Conservation (phyloP, 257 asterid species). For the Solanum chiquidenum region DNA sequence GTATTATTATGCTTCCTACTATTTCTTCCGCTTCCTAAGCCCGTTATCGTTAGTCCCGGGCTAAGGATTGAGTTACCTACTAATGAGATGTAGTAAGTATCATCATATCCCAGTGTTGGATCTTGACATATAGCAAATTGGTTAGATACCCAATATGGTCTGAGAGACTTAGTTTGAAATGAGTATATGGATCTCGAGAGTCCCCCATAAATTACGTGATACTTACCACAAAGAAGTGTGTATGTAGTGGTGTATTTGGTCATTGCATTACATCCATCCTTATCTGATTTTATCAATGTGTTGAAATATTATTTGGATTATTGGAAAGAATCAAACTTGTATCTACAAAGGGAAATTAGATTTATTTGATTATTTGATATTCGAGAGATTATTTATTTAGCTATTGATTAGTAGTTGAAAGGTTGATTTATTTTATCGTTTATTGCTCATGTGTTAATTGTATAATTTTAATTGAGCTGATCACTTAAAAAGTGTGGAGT, state of each 20-base stretch:
- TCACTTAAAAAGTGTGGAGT: background rate
- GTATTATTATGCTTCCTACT: too few species aligned
- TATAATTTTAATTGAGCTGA: background rate
- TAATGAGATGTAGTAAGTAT: too few species aligned
- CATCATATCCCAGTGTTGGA: background rate
- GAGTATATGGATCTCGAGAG: background rate
- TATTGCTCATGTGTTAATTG: background rate
- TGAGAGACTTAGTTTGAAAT: too few species aligned
- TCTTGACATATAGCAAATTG: background rate
- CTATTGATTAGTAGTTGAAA: background rate
- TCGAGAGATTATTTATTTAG: too few species aligned
- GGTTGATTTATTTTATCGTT: background rate
- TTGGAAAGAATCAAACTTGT: background rate
- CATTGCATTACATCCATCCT: background rate
- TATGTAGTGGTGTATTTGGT: background rate
- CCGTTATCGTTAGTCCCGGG: background rate
- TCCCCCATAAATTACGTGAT: too few species aligned
- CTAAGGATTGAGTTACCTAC: too few species aligned
- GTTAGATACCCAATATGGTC: background rate
- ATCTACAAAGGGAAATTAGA: background rate
- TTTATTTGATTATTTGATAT: background rate
- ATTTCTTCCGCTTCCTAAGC: background rate
- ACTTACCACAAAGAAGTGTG: too few species aligned
- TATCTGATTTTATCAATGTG: background rate
- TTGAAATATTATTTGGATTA: background rate